Conservation (phyloP, 2,329 filamentous ascomycete species). For the Colletotrichum nymphaeae region DNA sequence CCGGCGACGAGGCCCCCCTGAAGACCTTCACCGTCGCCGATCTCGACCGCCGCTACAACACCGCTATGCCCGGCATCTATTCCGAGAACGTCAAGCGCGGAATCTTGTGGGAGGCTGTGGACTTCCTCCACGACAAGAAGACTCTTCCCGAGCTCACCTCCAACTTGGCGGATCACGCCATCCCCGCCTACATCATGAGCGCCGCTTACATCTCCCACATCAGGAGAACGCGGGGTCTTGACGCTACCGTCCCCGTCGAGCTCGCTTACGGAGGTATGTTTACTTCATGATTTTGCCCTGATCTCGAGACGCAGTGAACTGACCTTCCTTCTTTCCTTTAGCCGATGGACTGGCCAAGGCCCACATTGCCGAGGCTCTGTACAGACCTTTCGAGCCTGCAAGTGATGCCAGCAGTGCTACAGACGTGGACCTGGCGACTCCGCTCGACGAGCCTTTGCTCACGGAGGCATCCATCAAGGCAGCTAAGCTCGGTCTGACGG, state of each 20-base stretch:
- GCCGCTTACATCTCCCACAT: neutral
- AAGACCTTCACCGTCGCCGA: constrained; percentile 6
- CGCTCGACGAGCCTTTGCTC: neutral
- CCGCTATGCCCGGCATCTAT: constrained; percentile 1
- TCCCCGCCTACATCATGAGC: neutral
- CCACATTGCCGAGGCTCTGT: neutral
- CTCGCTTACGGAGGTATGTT: neutral
- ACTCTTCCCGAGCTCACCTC: neutral
- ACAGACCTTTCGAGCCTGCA: neutral
- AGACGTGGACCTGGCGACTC: neutral
- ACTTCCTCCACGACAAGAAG: neutral
- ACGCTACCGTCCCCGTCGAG: neutral
- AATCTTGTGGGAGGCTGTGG: constrained; percentile 10
- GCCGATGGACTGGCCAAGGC: neutral
- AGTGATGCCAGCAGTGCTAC: neutral
- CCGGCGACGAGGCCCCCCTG: constrained; percentile 3
- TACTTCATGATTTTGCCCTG: neutral
- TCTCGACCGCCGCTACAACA: constrained; percentile 7
- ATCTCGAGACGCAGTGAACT: neutral
- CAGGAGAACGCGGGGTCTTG: neutral
- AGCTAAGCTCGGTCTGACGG: neutral
- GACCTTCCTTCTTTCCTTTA: neutral
- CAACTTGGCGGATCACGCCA: neutral
- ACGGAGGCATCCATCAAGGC: neutral
- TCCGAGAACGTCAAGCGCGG: constrained; percentile 13